Conservation (phyloP, 768 basidiomycete species). For the Mycena amicta region DNA sequence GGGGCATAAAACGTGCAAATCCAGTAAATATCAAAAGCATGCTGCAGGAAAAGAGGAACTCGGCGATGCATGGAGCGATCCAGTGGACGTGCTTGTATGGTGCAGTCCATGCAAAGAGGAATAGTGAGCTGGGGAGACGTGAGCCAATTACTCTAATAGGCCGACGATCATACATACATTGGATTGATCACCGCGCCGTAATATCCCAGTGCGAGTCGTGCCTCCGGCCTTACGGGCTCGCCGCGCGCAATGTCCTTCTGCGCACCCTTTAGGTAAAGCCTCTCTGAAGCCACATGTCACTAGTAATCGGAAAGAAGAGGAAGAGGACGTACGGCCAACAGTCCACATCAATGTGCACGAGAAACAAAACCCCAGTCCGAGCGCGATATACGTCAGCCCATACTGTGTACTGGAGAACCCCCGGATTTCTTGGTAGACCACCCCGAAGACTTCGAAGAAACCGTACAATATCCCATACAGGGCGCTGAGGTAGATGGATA, state of each 20-base stretch:
- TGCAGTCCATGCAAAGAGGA: background rate
- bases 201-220: background rate
- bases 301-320: background rate
- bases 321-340: background rate
- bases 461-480: background rate
- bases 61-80: background rate
- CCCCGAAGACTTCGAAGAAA: background rate
- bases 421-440: background rate
- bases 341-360: background rate
- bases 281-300: background rate
- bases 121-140: background rate
- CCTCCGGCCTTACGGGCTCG: background rate
- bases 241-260: background rate
- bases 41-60: background rate
- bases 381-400: background rate
- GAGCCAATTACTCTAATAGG: background rate
- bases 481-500: background rate
- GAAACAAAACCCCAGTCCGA: background rate
- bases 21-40: background rate
- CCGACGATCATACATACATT: background rate
- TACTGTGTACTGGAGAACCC: background rate
- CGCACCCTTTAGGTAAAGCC: background rate
- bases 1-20: background rate
- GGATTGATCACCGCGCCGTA: background rate
- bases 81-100: background rate